A percentile compares a stretch with the other conserved stretches of the same genome.
These are phyloP conservation scores for Tetragonia tetragonoides DNA, from an alignment of 148 eudicot species.

Conservation along the genomic window DNA sequence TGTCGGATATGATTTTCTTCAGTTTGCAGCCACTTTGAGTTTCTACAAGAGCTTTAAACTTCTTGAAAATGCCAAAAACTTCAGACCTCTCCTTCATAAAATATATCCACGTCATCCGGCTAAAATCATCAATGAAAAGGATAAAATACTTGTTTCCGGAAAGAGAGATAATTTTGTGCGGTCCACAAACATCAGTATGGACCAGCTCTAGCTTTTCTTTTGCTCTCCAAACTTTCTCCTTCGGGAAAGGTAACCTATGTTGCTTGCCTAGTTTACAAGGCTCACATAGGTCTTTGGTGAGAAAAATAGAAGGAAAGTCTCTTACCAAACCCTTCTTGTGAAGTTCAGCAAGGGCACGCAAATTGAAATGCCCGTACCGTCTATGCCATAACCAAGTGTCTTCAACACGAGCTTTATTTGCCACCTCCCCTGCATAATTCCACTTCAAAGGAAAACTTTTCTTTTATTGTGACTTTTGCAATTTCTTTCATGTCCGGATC, in stretches of 20 bases:
- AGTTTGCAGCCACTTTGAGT: neutral
- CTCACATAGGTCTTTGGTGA: neutral
- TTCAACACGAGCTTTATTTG: neutral
- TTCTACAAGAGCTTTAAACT: neutral
- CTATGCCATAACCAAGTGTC: slow-evolving; percentile 28
- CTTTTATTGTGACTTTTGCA: neutral
- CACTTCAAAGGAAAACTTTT: slow-evolving; percentile 15
- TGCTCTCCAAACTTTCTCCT: neutral
- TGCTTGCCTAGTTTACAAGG: neutral
- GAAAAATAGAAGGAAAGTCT: neutral
- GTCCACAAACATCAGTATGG: neutral
- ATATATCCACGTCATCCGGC: neutral
- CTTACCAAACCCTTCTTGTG: neutral
- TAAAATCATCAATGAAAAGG: neutral
- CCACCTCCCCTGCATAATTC: neutral
- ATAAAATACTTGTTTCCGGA: neutral
- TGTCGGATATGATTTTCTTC: neutral
- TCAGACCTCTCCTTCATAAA: neutral
- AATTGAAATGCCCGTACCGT: slow-evolving; percentile 21
- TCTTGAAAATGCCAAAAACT: neutral
- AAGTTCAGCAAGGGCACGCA: neutral
- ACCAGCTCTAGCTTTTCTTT: neutral
- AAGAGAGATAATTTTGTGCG: neutral
- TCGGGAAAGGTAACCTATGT: neutral
- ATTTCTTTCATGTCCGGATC: too few relatives aligned